Conservation (phyloP, 371 early-diverging fungal species). For the Lichtheimia corymbifera region DNA sequence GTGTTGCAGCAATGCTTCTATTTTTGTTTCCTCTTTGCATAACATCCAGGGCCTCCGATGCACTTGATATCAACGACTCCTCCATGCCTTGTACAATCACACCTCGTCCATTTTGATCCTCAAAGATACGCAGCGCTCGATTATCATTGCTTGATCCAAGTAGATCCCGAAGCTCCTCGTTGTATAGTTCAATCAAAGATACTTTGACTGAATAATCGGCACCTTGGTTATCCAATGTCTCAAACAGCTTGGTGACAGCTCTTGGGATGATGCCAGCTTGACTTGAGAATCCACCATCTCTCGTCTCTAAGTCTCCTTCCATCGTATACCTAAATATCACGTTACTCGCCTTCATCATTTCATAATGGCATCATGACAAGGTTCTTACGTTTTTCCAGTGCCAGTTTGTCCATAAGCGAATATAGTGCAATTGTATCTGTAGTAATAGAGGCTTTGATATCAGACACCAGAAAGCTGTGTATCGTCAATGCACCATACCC, state of each 20-base stretch:
- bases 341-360: not conserved
- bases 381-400: constrained; percentile 78
- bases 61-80: constrained; percentile 70
- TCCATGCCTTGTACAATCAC: constrained; percentile 83
- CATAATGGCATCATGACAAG: too few relatives aligned
- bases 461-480: too few relatives aligned
- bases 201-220: constrained; percentile 79
- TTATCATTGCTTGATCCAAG: constrained; percentile 50
- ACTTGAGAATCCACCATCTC: constrained; percentile 27
- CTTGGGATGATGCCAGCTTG: constrained; percentile 93
- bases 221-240: constrained; percentile 54
- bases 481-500: constrained; percentile 27
- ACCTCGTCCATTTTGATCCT: constrained; percentile 68
- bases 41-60: constrained; percentile 73
- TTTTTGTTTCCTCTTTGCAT: constrained; percentile 77
- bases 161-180: constrained; percentile 96
- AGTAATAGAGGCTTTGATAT: not conserved
- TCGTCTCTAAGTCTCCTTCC: constrained; percentile 76
- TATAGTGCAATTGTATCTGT: constrained; percentile 92
- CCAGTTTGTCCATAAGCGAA: constrained; percentile 97
- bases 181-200: constrained; percentile 97
- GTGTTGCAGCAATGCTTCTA: constrained; percentile 86
- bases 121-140: constrained; percentile 59
- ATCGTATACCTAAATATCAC: constrained; percentile 63
- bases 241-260: constrained; percentile 82